Conservation (phyloP, 2,329 filamentous ascomycete genomes). For the Cladosporium sp. region DNA sequence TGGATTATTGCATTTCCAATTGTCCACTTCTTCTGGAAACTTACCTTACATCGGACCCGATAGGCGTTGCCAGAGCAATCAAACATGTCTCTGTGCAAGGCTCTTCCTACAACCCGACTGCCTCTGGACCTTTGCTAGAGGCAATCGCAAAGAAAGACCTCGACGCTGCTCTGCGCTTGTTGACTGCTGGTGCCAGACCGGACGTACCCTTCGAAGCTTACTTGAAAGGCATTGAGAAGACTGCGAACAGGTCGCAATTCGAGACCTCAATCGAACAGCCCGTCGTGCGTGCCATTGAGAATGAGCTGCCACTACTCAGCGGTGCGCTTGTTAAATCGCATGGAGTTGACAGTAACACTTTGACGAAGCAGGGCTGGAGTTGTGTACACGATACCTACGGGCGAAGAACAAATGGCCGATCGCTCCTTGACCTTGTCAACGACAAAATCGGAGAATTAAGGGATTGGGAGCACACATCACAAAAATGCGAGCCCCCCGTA, state of each 20-base stretch:
- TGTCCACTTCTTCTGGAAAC: constrained; percentile 51
- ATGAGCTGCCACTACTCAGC: constrained; percentile 56
- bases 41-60: constrained; percentile 57
- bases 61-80: constrained; percentile 64
- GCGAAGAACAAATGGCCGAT: constrained; percentile 45
- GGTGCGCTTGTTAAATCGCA: constrained; percentile 56
- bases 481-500: constrained; percentile 31
- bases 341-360: constrained; percentile 66
- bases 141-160: constrained; percentile 60
- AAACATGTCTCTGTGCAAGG: constrained; percentile 61
- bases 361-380: constrained; percentile 48
- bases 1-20: constrained; percentile 65
- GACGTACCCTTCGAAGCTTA: constrained; percentile 65
- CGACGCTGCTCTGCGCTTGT: constrained; percentile 59
- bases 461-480: constrained; percentile 45
- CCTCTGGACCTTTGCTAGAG: constrained; percentile 57
- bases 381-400: constrained; percentile 38
- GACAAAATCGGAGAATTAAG: constrained; percentile 54
- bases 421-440: constrained; percentile 64
- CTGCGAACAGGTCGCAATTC: constrained; percentile 60
- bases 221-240: constrained; percentile 65
- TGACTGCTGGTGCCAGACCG: constrained; percentile 63
- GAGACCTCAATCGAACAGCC: constrained; percentile 61
- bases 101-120: constrained; percentile 37
- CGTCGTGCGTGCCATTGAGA: constrained; percentile 61